Evolutionary conservation across 1,139 yeast species (phyloP).

Genomic region (Kazachstania sp.): DNA sequence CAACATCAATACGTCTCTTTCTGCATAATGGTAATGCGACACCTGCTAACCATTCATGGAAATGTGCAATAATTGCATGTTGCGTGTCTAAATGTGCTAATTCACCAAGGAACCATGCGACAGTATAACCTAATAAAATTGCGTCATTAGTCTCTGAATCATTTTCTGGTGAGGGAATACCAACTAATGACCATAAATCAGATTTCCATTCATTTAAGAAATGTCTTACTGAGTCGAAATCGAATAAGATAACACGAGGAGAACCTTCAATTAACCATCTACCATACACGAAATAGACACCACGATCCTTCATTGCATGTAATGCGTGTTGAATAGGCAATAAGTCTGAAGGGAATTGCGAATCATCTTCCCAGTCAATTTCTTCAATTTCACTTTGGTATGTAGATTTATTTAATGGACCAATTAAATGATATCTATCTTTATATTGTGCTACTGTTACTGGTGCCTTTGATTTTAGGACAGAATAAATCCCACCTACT

Average conservation of each 20-base stretch:
- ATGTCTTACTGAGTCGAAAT: constrained; percentile 60
- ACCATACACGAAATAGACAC: constrained; percentile 78
- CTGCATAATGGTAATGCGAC: constrained; percentile 89
- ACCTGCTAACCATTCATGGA: constrained; percentile 98
- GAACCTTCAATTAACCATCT: constrained; percentile 98
- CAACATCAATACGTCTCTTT: constrained; percentile 82
- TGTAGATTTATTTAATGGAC: constrained; percentile 72
- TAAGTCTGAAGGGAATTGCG: constrained; percentile 37
- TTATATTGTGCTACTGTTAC: constrained; percentile 91
- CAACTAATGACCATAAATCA: constrained; percentile 84
- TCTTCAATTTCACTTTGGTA: constrained; percentile 94
- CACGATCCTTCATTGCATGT: constrained; percentile 62
- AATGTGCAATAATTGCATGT: constrained; percentile 86
- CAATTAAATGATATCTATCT: constrained; percentile 77
- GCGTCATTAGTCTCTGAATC: constrained; percentile 90
- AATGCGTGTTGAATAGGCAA: constrained; percentile 32
- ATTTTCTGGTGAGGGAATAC: constrained; percentile 86
- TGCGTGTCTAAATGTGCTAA: constrained; percentile 76
- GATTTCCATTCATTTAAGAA: constrained; percentile 87
- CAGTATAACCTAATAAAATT: constrained; percentile 81
- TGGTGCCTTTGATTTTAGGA: constrained; percentile 91
- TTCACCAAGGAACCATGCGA: constrained; percentile 97
- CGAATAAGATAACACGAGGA: constrained; percentile 87
- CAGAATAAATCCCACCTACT: constrained; percentile 97
- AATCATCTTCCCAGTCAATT: constrained; percentile 53